Evolutionary conservation across 2,329 filamentous ascomycete genomes (phyloP).

Genomic region (Exophiala mesophila): DNA sequence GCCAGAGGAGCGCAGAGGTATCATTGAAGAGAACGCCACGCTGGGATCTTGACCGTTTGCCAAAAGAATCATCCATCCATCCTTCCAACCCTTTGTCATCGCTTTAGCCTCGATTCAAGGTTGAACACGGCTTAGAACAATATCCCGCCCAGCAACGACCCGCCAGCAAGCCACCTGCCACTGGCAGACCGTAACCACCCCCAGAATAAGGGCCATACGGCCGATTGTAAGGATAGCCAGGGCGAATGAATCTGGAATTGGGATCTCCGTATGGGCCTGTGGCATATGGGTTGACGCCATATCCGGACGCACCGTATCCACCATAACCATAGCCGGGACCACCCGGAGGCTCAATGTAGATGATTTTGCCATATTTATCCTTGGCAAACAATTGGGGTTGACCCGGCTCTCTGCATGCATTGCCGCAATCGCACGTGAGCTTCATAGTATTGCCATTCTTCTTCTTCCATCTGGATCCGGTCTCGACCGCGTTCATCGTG

Average conservation of each 20-base stretch:
- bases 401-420: conserved; percentile 50
- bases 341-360: conserved; percentile 56
- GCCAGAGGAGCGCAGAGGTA: too few relatives aligned
- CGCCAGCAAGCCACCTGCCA: conserved; percentile 46
- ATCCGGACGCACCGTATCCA: conserved; percentile 17
- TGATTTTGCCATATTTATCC: conserved; percentile 49
- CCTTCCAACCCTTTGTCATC: too few relatives aligned
- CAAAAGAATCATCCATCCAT: too few relatives aligned
- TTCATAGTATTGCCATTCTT: conserved; percentile 50
- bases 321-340: conserved; percentile 15
- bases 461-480: conserved; percentile 43
- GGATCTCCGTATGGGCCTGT: conserved; percentile 44
- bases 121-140: conserved; percentile 31
- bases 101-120: too few relatives aligned
- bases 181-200: conserved; percentile 42
- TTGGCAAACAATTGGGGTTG: conserved; percentile 53
- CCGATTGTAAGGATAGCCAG: conserved; percentile 44
- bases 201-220: conserved; percentile 43
- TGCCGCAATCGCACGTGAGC: conserved; percentile 48
- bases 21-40: too few relatives aligned
- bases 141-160: conserved; percentile 44
- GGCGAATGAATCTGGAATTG: conserved; percentile 47
- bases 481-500: conserved; percentile 50
- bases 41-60: too few relatives aligned
- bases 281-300: conserved; percentile 44